Evolutionary conservation across 2,329 filamentous ascomycete species (phyloP).

Genomic region (Alternaria viburni): DNA sequence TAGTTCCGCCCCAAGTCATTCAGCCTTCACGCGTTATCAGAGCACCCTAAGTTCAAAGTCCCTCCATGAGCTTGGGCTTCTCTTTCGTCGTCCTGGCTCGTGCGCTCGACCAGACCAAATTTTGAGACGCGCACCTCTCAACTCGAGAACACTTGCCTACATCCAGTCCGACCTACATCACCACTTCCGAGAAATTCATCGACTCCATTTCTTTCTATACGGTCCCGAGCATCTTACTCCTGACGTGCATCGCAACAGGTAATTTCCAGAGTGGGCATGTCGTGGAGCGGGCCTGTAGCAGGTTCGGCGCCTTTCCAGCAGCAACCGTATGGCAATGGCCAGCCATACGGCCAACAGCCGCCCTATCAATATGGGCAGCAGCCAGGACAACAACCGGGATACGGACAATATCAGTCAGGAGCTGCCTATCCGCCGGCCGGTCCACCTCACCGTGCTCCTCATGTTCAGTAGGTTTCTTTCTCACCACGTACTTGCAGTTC

Average conservation of each 20-base stretch:
- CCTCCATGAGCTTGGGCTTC: slow-evolving; percentile 19
- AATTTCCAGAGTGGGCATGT: slow-evolving; percentile 33
- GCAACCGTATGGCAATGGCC: slow-evolving; percentile 37
- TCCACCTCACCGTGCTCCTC: slow-evolving; percentile 33
- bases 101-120: slow-evolving; percentile 35
- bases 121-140: slow-evolving; percentile 29
- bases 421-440: slow-evolving; percentile 29
- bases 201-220: background rate
- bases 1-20: background rate
- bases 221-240: background rate
- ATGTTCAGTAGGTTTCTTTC: slow-evolving; percentile 40
- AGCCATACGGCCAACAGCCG: slow-evolving; percentile 36
- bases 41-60: slow-evolving; percentile 2
- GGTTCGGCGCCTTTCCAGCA: slow-evolving; percentile 43
- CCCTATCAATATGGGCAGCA: slow-evolving; percentile 43
- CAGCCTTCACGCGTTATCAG: background rate
- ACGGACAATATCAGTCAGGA: slow-evolving; percentile 39
- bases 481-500: slow-evolving; percentile 1
- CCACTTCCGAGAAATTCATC: slow-evolving; percentile 5
- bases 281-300: slow-evolving; percentile 45
- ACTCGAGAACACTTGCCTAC: slow-evolving; percentile 20
- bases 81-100: slow-evolving; percentile 31
- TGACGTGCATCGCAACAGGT: slow-evolving; percentile 4
- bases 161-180: slow-evolving; percentile 9
- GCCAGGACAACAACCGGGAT: slow-evolving; percentile 33